Base-by-base conservation (phyloP, 2,329 filamentous ascomycete species). In the Exophiala oligosperma region DNA sequence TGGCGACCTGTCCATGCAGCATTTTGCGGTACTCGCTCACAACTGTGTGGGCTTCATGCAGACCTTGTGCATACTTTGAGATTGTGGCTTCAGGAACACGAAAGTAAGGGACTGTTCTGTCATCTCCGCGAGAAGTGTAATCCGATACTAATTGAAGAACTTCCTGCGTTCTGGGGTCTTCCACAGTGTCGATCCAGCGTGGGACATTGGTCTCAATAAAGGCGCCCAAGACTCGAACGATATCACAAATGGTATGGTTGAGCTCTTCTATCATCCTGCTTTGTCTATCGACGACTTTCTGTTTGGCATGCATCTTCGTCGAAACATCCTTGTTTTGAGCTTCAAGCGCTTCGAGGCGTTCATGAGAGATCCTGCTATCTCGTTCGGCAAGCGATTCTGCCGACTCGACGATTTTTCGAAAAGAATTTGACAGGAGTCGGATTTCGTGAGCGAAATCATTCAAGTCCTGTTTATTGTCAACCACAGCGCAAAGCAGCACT, bases 381-480 rank as follows among this genome's bases (percentile, higher is more conserved):
- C 62, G 59, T 23, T 64, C 54, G 11, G 55, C 56, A 21, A 64
- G 57, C n/a, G 57, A 60, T 24, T 64, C 59, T 7, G 62, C 62
- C 7, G 59, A 57, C 40, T 62, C 56, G 38, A 64, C 49, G 23
- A 56, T 52, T 38, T 57, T 58, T 41, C 40, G 60, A 37, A 60
- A 64, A 9, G 58, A 49, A 14, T 47, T 43, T 28, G 62, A 52
- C 49, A 63, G 55, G n/a, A 49, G 37, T 5, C 58, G 55, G 26
- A 63, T 38, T 21, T 61, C 52, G 28, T 55, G 38, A 29, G 53
- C 44, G 35, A 62, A 58, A 12, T 37, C 35, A 23, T 47, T 52
- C 32, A 63, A 41, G n/a, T 57, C 62, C 62, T 64, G 46, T 14
- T 12, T 35, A 37, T 26, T 11, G 38, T 64, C 32, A 64, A 52